These are phyloP conservation scores for Dacryopinax primogenitus DNA, from an alignment of 768 basidiomycete genomes.

Conservation along the genomic window DNA sequence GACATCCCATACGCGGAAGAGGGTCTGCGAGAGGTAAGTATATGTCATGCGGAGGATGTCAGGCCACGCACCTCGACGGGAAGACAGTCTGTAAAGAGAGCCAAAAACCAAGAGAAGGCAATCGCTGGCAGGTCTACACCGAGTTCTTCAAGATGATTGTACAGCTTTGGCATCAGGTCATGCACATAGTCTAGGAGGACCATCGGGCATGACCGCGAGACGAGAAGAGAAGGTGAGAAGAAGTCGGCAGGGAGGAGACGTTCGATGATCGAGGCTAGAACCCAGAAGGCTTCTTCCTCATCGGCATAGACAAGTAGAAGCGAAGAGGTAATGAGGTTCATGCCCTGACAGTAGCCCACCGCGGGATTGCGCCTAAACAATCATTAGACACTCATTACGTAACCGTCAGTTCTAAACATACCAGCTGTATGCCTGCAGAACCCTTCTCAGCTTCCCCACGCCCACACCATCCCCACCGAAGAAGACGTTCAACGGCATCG, in stretches of 20 bases:
- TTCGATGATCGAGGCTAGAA: conserved; percentile 77
- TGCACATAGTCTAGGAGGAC: conserved; percentile 81
- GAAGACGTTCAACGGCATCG: conserved; percentile 87
- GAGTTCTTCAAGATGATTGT: conserved; percentile 59
- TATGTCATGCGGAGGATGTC: conserved; percentile 18
- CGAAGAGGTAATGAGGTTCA: conserved; percentile 93
- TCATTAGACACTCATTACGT: background rate
- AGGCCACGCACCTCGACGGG: conserved; percentile 63
- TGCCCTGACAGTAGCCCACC: conserved; percentile 90
- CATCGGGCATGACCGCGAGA: conserved; percentile 85
- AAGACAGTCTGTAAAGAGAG: conserved; percentile 87
- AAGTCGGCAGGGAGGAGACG: conserved; percentile 81
- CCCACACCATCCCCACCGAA: conserved; percentile 95
- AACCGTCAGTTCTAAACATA: conserved; percentile 29
- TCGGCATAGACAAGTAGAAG: conserved; percentile 83
- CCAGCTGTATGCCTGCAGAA: conserved; percentile 87
- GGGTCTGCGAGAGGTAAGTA: conserved; percentile 40
- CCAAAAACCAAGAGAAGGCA: conserved; percentile 97
- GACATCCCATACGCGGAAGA: conserved; percentile 93
- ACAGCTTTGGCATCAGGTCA: conserved; percentile 60
- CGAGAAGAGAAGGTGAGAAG: conserved; percentile 82
- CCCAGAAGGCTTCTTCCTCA: conserved; percentile 97
- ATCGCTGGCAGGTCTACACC: conserved; percentile 87
- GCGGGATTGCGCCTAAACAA: conserved; percentile 67
- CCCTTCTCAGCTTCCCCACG: conserved; percentile 78